phyloP scores from a whole-genome alignment of 495 filamentous ascomycete species.

The Penicillium turbatum region DNA sequence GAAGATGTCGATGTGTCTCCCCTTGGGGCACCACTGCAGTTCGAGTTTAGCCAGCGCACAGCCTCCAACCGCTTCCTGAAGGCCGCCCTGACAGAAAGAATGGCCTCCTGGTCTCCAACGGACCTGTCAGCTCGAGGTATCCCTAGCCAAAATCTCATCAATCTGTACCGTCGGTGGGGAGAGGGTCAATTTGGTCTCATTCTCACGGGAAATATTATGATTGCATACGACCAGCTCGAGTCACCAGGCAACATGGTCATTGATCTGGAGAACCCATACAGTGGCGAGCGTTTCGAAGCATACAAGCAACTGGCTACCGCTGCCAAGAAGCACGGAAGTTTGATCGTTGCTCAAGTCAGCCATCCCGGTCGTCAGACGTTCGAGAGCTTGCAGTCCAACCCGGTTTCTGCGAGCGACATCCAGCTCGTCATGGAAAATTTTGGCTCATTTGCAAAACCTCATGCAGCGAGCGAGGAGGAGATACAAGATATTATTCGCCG shows the following conservation, averaged over 20 bases:
- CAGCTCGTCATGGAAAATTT: conserved; percentile 44
- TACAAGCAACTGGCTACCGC: conserved; percentile 49
- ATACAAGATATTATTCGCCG: conserved; percentile 45
- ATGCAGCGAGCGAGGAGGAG: conserved; percentile 46
- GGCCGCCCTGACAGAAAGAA: conserved; percentile 58
- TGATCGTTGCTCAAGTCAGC: conserved; percentile 56
- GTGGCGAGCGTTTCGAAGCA: conserved; percentile 53
- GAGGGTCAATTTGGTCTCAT: conserved; percentile 53
- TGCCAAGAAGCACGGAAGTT: conserved; percentile 49
- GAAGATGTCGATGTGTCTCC: conserved; percentile 42
- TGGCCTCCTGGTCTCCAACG: conserved; percentile 52
- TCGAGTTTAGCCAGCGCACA: conserved; percentile 52
- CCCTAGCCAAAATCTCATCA: conserved; percentile 52
- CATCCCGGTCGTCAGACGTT: conserved; percentile 59
- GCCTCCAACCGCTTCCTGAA: conserved; percentile 61
- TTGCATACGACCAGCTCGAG: conserved; percentile 56
- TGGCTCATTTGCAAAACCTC: conserved; percentile 46
- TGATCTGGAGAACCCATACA: conserved; percentile 39
- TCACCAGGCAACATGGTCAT: conserved; percentile 56
- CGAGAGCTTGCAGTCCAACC: conserved; percentile 46
- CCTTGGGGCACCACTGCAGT: conserved; percentile 52
- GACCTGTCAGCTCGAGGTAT: conserved; percentile 50
- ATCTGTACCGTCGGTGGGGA: conserved; percentile 57
- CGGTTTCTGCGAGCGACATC: conserved; percentile 58
- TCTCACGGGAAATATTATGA: conserved; percentile 61